phyloP scores from a whole-genome alignment of 345 rosid genomes.

The Salix koriyanagi region DNA sequence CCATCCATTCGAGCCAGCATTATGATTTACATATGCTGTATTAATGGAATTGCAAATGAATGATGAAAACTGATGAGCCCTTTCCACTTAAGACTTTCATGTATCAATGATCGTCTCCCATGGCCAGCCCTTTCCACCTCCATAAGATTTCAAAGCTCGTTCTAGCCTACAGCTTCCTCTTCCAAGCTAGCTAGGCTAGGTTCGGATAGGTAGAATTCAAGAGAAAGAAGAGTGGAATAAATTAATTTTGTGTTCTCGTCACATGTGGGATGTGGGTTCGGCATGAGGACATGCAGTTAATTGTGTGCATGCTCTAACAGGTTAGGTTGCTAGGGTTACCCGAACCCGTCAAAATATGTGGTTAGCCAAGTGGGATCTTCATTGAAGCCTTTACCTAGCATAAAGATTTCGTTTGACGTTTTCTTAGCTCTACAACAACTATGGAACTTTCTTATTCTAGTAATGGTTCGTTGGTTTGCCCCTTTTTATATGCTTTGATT shows the following conservation, averaged over 20 bases:
- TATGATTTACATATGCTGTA: not conserved
- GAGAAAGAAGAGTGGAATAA: not conserved
- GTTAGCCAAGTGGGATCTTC: not conserved
- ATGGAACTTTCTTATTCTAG: not conserved
- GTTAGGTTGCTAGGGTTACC: not conserved
- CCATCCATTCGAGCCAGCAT: not conserved
- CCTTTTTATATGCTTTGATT: not conserved
- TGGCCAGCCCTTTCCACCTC: no score
- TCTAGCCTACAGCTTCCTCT: not conserved
- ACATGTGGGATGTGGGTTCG: slow-evolving; percentile 9
- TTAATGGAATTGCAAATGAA: not conserved
- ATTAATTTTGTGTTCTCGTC: not conserved
- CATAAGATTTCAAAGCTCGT: not conserved
- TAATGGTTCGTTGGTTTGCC: not conserved
- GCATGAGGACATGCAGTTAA: not conserved
- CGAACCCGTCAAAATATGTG: not conserved
- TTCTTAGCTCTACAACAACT: not conserved
- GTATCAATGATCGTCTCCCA: no score
- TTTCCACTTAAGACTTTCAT: no score
- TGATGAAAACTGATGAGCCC: no score
- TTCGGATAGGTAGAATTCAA: not conserved
- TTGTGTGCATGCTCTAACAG: not conserved
- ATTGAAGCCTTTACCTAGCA: not conserved
- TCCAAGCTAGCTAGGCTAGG: not conserved
- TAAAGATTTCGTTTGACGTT: not conserved